phyloP scores from a whole-genome alignment of 1,284 basidiomycete species.

The Stygiomarasmius scandens region DNA sequence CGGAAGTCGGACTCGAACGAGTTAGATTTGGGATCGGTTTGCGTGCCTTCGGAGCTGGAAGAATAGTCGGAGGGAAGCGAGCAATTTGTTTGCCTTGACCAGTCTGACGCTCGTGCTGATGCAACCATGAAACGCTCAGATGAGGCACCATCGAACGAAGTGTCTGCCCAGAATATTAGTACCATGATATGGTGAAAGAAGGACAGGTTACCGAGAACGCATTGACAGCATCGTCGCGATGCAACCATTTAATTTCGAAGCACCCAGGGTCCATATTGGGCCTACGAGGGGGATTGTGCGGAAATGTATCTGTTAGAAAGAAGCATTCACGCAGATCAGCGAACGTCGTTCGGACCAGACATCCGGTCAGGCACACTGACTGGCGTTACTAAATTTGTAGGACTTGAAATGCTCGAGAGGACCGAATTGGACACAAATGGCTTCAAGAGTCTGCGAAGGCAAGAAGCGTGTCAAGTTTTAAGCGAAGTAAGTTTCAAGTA shows the following conservation, averaged over 20 bases:
- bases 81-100: constrained; percentile 10
- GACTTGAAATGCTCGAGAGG: constrained; percentile 27
- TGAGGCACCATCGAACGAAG: constrained; percentile 64
- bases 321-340: not conserved
- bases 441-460: constrained; percentile 25
- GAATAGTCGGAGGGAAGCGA: no score
- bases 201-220: constrained; percentile 60
- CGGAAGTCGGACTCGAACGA: not conserved
- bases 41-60: no score
- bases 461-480: not conserved
- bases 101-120: constrained; percentile 36
- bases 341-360: not conserved
- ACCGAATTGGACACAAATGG: constrained; percentile 28
- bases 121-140: constrained; percentile 78
- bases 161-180: constrained; percentile 43
- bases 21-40: not conserved
- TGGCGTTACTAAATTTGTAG: constrained; percentile 5
- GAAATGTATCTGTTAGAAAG: not conserved
- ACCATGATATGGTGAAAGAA: constrained; percentile 7
- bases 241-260: constrained; percentile 78
- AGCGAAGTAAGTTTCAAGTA: constrained; percentile 3
- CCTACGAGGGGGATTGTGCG: constrained; percentile 58
- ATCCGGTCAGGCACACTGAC: not conserved
- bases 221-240: constrained; percentile 71
- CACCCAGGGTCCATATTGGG: constrained; percentile 57